Conservation (phyloP, 768 basidiomycete genomes). For the Leccinellum luteum region DNA sequence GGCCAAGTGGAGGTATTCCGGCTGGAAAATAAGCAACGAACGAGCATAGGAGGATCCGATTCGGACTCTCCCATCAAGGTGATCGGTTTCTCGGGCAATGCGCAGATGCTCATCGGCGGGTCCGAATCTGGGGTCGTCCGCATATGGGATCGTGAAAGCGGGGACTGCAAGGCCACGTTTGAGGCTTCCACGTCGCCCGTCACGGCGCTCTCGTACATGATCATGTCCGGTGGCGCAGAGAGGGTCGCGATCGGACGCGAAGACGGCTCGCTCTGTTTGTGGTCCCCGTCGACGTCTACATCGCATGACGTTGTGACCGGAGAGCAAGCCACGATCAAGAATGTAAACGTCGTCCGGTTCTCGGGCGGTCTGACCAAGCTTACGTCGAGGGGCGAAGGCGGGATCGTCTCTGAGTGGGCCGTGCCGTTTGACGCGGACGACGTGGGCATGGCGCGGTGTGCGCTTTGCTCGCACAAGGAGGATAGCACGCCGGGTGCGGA, state of each 20-base stretch:
- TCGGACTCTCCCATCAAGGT: neutral
- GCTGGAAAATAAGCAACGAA: neutral
- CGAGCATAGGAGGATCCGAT: neutral
- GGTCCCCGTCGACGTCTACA: constrained; percentile 14
- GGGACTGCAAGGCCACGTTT: constrained; percentile 11
- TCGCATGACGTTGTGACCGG: constrained; percentile 7
- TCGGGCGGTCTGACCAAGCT: constrained; percentile 3
- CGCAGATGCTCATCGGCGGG: constrained; percentile 17
- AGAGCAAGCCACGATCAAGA: constrained; percentile 5
- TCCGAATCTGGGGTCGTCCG: constrained; percentile 12
- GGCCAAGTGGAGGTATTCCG: constrained; percentile 3
- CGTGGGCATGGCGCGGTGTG: neutral
- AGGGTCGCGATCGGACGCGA: constrained; percentile 16
- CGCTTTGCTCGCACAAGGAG: neutral
- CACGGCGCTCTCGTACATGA: constrained; percentile 15
- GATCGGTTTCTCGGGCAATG: constrained; percentile 18
- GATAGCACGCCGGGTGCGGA: neutral
- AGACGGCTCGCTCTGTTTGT: constrained; percentile 18
- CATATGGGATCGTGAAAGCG: constrained; percentile 20
- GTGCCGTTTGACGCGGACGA: constrained; percentile 2
- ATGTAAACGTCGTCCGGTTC: constrained; percentile 8
- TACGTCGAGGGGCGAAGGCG: constrained; percentile 5
- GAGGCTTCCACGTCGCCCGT: constrained; percentile 6
- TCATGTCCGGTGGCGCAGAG: neutral
- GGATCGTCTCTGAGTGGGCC: constrained; percentile 8